Evolutionary conservation across 139 green algal genomes (phyloP).

Genomic region (Chlorella sp.): DNA sequence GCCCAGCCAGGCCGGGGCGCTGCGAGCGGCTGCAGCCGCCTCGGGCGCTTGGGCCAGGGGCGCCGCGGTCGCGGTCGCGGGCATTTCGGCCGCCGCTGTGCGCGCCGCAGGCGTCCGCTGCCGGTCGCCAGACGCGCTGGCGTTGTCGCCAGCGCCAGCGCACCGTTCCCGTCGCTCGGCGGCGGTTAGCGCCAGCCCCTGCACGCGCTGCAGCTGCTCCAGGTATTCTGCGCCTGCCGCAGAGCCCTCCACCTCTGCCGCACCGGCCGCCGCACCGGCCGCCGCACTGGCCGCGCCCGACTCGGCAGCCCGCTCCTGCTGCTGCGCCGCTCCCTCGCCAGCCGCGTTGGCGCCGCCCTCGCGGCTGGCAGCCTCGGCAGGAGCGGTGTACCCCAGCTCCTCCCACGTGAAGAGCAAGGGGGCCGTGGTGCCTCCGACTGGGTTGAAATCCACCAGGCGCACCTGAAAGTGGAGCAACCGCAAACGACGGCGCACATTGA

Average conservation of each 20-base stretch:
- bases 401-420: conserved; percentile 91
- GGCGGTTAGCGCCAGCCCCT: neutral
- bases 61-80: neutral
- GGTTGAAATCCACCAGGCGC: conserved; percentile 92
- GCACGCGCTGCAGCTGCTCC: conserved; percentile 14
- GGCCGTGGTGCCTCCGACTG: conserved; percentile 70
- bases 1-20: conserved; percentile 10
- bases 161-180: neutral
- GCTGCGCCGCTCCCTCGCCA: neutral
- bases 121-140: neutral
- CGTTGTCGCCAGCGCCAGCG: neutral
- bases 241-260: neutral
- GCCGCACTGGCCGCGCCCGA: neutral
- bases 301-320: neutral
- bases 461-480: too few species aligned
- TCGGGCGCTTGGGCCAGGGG: neutral
- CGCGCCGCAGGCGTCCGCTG: neutral
- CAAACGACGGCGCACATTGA: too few species aligned
- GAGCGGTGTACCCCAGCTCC: conserved; percentile 47
- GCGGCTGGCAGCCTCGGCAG: neutral
- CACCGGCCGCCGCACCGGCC: neutral
- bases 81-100: neutral
- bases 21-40: neutral
- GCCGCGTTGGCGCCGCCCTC: neutral
- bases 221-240: neutral